These are phyloP conservation scores for Saccharomyces hybrid DNA, from an alignment of 1,139 yeast genomes.

Conservation along the genomic window DNA sequence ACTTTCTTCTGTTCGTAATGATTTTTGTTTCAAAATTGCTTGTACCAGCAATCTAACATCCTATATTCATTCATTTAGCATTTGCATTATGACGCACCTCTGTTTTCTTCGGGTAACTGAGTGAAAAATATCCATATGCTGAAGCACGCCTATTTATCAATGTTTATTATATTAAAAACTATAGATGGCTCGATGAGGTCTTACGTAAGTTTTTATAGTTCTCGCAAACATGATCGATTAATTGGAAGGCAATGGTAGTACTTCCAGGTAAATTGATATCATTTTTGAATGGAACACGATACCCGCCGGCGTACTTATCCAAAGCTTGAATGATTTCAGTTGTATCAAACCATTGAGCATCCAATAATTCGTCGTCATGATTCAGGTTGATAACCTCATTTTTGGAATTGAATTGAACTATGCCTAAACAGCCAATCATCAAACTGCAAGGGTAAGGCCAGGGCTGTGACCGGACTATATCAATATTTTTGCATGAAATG, in stretches of 20 bases:
- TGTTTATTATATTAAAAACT: background rate
- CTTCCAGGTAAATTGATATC: slow-evolving; percentile 39
- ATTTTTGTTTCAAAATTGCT: background rate
- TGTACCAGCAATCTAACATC: background rate
- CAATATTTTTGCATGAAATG: slow-evolving; percentile 50
- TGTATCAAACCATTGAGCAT: slow-evolving; percentile 75
- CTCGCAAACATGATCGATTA: slow-evolving; percentile 30
- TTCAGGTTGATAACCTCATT: slow-evolving; percentile 60
- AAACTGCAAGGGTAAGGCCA: slow-evolving; percentile 95
- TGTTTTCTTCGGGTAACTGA: background rate
- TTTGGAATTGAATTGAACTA: slow-evolving; percentile 53
- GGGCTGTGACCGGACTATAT: slow-evolving; percentile 69
- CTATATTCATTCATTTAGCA: background rate
- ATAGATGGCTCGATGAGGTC: background rate
- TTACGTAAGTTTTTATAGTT: slow-evolving; percentile 11
- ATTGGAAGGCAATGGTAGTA: slow-evolving; percentile 42
- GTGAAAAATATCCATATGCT: background rate
- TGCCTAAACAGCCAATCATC: slow-evolving; percentile 87
- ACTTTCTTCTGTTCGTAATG: background rate
- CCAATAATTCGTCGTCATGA: slow-evolving; percentile 77
- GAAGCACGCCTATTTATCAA: background rate
- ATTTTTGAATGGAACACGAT: slow-evolving; percentile 21
- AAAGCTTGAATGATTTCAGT: slow-evolving; percentile 41
- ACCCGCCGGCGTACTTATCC: slow-evolving; percentile 28
- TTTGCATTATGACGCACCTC: background rate